phyloP scores from a whole-genome alignment of 306 rosid genomes.

The Vigna angularis region DNA sequence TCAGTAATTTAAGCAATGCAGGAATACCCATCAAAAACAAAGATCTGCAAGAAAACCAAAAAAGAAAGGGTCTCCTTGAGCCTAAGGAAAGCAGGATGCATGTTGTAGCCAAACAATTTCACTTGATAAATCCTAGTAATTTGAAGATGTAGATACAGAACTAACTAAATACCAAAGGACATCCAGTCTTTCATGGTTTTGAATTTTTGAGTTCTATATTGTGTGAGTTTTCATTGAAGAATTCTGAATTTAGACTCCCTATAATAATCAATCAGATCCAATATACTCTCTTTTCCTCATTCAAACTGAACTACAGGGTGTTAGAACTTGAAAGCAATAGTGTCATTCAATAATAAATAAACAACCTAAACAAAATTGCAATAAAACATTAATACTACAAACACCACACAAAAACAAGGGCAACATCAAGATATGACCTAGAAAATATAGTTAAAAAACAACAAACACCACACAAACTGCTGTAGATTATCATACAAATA shows the following conservation, averaged over 20 bases:
- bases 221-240: not conserved
- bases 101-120: not conserved
- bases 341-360: conserved; percentile 5
- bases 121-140: not conserved
- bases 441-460: conserved; percentile 27
- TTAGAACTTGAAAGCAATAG: conserved; percentile 22
- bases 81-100: conserved; percentile 28
- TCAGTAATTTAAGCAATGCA: conserved; percentile 30
- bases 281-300: conserved; percentile 15
- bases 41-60: conserved; percentile 35
- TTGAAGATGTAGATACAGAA: not conserved
- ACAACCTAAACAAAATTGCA: conserved; percentile 11
- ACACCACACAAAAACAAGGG: not conserved
- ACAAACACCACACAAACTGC: conserved; percentile 25
- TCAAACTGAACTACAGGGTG: conserved; percentile 31
- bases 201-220: not conserved
- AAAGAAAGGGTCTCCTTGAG: conserved; percentile 23
- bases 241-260: not conserved
- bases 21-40: conserved; percentile 1
- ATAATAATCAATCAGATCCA: conserved; percentile 26
- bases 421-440: conserved; percentile 32
- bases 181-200: not conserved
- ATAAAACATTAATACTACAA: conserved; percentile 23
- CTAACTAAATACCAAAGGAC: not conserved
- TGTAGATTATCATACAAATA: conserved; percentile 31